A percentile compares a stretch with the other conserved stretches of the same genome.
Conservation (phyloP, 129 eudicot species). For the Dittrichia graveolens region DNA sequence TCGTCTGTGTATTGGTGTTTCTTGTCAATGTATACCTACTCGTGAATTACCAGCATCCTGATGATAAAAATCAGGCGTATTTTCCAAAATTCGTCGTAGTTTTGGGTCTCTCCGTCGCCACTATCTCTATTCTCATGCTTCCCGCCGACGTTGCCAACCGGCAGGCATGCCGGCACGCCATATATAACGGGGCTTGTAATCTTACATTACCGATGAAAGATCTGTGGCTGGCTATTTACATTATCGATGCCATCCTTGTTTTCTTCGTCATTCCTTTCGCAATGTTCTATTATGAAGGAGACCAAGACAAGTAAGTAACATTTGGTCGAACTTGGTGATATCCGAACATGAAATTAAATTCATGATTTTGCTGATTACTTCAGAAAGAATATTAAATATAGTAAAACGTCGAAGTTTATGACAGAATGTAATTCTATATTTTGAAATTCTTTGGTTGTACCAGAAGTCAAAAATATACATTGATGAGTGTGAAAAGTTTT, state of each 20-base stretch:
- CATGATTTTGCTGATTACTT: too few species aligned
- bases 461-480: too few species aligned
- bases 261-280: conserved; percentile 95
- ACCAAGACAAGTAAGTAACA: conserved; percentile 71
- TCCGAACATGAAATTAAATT: too few species aligned
- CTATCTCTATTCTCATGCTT: conserved; percentile 84
- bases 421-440: too few species aligned
- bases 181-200: conserved; percentile 90
- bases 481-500: too few species aligned
- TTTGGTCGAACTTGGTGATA: background rate
- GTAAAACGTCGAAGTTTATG: too few species aligned
- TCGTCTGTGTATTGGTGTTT: conserved; percentile 72
- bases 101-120: conserved; percentile 82
- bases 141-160: conserved; percentile 99
- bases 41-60: conserved; percentile 90
- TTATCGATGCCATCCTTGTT: conserved; percentile 81
- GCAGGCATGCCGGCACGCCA: conserved; percentile 88
- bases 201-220: conserved; percentile 92
- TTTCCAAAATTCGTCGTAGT: conserved; percentile 96
- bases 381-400: too few species aligned
- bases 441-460: too few species aligned
- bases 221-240: conserved; percentile 90
- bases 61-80: conserved; percentile 92
- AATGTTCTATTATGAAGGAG: conserved; percentile 96
- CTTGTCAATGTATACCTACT: conserved; percentile 81